These are phyloP conservation scores for Suhomyces atakaporum DNA, from an alignment of 1,139 yeast species.

Conservation along the genomic window DNA sequence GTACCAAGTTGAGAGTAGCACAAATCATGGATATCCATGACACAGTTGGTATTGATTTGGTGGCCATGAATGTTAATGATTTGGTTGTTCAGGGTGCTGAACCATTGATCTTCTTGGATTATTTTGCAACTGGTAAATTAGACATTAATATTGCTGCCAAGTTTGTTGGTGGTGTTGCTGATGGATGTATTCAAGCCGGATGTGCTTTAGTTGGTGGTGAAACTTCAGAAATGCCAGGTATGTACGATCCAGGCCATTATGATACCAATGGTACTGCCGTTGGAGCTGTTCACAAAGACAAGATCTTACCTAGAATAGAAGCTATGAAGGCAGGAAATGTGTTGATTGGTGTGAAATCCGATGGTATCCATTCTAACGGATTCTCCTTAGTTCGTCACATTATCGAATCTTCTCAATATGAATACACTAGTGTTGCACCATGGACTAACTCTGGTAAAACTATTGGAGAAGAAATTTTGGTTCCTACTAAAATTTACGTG, in stretches of 20 bases:
- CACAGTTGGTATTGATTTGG: slow-evolving; percentile 97
- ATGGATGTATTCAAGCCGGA: slow-evolving; percentile 92
- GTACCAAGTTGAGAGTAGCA: slow-evolving; percentile 94
- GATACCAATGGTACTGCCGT: slow-evolving; percentile 98
- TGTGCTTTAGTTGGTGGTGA: slow-evolving; percentile 99
- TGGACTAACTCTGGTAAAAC: slow-evolving; percentile 71
- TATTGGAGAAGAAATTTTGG: slow-evolving; percentile 82
- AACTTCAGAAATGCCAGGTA: slow-evolving; percentile 99
- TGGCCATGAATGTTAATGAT: slow-evolving; percentile 98
- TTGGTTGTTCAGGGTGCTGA: slow-evolving; percentile 98
- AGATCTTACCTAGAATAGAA: slow-evolving; percentile 69
- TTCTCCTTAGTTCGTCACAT: slow-evolving; percentile 95
- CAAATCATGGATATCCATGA: slow-evolving; percentile 86
- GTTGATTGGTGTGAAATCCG: slow-evolving; percentile 81
- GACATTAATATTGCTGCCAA: slow-evolving; percentile 82
- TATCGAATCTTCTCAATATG: slow-evolving; percentile 64
- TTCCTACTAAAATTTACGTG: slow-evolving; percentile 94
- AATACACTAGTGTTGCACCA: slow-evolving; percentile 78
- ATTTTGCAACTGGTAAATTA: slow-evolving; percentile 92
- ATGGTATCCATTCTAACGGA: slow-evolving; percentile 96
- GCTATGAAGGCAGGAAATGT: slow-evolving; percentile 79
- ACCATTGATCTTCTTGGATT: slow-evolving; percentile 92
- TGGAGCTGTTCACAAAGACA: slow-evolving; percentile 89
- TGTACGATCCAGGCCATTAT: slow-evolving; percentile 92
- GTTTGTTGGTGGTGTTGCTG: slow-evolving; percentile 94